Percentiles rank a stretch among this genome's conserved stretches.
phyloP scores from a whole-genome alignment of 805 yeast species.

The Starmerella apicola region DNA sequence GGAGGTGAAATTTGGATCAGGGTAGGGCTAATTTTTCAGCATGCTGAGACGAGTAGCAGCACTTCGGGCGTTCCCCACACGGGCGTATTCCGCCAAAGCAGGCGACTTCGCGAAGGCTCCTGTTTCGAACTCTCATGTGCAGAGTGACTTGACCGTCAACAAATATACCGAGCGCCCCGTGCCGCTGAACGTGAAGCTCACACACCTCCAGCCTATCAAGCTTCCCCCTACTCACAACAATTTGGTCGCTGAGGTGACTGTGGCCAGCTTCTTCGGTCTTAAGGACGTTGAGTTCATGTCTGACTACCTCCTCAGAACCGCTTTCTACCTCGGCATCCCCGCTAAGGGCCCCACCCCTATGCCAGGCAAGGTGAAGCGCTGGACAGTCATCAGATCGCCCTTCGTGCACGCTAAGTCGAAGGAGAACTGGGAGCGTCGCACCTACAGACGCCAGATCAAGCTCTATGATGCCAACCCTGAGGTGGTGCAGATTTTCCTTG shows the following conservation, averaged over 20 bases:
- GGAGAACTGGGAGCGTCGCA: conserved; percentile 84
- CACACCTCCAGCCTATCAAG: conserved; percentile 67
- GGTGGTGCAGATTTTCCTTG: conserved; percentile 67
- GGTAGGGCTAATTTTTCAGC: not conserved
- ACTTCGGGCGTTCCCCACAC: not conserved
- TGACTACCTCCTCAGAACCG: conserved; percentile 82
- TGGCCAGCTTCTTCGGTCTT: conserved; percentile 54
- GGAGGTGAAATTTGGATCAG: not conserved
- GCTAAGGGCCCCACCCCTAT: conserved; percentile 58
- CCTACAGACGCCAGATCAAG: conserved; percentile 59
- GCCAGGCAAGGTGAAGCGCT: conserved; percentile 64
- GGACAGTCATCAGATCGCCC: conserved; percentile 90
- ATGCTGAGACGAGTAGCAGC: not conserved
- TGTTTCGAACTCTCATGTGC: not conserved
- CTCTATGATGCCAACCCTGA: conserved; percentile 82
- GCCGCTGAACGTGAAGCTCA: conserved; percentile 76
- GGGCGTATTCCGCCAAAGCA: not conserved
- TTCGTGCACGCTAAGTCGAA: conserved; percentile 90
- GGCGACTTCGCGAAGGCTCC: conserved; percentile 1
- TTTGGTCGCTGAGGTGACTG: conserved; percentile 60
- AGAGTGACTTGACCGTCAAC: conserved; percentile 2
- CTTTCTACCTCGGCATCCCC: conserved; percentile 81
- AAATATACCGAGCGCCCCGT: conserved; percentile 14
- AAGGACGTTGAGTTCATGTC: conserved; percentile 61
- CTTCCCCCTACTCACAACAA: conserved; percentile 58